Conservation (phyloP, 2,329 filamentous ascomycete species). For the Epichloe aotearoae region DNA sequence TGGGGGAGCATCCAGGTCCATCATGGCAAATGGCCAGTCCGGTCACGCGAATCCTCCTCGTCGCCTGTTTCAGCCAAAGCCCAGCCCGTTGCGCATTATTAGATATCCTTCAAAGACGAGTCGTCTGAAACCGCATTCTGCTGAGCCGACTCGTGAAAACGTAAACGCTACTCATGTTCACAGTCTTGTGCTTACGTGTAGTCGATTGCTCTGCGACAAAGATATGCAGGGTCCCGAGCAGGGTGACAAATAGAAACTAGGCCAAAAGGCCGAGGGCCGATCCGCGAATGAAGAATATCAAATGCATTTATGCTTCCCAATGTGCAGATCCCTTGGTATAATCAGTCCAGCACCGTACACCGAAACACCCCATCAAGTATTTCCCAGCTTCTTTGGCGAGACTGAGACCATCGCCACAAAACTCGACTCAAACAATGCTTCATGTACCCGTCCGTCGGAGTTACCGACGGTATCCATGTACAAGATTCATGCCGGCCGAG, state of each 20-base stretch:
- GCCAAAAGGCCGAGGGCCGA: not conserved
- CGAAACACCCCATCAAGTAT: slow-evolving; percentile 16
- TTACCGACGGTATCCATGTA: not conserved
- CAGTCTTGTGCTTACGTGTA: too few relatives aligned
- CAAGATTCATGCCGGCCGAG: not conserved
- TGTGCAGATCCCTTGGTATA: slow-evolving; percentile 16
- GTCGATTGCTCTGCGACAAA: too few relatives aligned
- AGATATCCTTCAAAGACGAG: not conserved
- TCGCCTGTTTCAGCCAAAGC: not conserved
- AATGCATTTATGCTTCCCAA: slow-evolving; percentile 6
- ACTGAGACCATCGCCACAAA: not conserved
- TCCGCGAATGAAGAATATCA: not conserved
- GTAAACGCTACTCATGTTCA: too few relatives aligned
- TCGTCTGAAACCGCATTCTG: not conserved
- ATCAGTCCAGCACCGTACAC: slow-evolving; percentile 20
- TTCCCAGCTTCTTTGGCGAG: not conserved
- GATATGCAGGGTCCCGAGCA: not conserved
- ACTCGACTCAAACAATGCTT: not conserved
- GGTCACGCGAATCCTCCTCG: not conserved
- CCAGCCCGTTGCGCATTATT: not conserved
- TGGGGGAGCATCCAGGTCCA: not conserved
- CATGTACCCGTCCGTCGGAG: not conserved
- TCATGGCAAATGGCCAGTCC: not conserved
- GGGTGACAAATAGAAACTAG: not conserved
- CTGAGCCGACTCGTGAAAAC: too few relatives aligned